phyloP scores from a whole-genome alignment of 1,284 basidiomycete species.

The Ganoderma sinense region DNA sequence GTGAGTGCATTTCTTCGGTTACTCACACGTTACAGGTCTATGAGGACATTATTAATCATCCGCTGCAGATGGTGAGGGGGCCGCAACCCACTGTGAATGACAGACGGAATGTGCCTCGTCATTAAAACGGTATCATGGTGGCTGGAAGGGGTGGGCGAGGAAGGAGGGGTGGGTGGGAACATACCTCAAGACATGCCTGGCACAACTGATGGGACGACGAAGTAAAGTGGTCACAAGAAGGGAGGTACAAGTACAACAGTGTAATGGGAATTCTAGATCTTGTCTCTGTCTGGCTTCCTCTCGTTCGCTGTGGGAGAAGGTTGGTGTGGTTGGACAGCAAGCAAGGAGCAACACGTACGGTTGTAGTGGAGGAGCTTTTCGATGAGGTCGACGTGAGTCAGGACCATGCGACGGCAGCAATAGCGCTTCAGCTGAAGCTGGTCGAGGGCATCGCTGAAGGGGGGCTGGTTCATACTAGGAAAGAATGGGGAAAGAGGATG shows the following conservation, averaged over 20 bases:
- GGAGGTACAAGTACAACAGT: background rate
- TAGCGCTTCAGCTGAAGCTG: slow-evolving; percentile 92
- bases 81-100: background rate
- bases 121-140: background rate
- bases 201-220: background rate
- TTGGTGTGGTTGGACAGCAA: background rate
- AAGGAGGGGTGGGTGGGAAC: background rate
- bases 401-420: slow-evolving; percentile 97
- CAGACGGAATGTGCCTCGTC: no score
- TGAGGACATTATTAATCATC: background rate
- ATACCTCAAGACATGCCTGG: background rate
- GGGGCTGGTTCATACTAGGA: slow-evolving; percentile 3
- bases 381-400: slow-evolving; percentile 97
- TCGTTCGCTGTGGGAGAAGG: slow-evolving; percentile 33
- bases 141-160: background rate
- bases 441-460: slow-evolving; percentile 86
- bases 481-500: background rate
- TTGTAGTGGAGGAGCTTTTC: slow-evolving; percentile 97
- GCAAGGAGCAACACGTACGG: slow-evolving; percentile 64
- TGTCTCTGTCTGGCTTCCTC: slow-evolving; percentile 31
- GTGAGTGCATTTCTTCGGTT: slow-evolving; percentile 7
- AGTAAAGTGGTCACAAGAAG: background rate
- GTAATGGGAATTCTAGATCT: background rate
- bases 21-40: background rate
- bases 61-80: background rate